Percentiles rank a stretch among this genome's conserved stretches.
These are phyloP conservation scores for Cryptosporidium ubiquitum DNA, from an alignment of 169 alveolate genomes.

Conservation along the genomic window DNA sequence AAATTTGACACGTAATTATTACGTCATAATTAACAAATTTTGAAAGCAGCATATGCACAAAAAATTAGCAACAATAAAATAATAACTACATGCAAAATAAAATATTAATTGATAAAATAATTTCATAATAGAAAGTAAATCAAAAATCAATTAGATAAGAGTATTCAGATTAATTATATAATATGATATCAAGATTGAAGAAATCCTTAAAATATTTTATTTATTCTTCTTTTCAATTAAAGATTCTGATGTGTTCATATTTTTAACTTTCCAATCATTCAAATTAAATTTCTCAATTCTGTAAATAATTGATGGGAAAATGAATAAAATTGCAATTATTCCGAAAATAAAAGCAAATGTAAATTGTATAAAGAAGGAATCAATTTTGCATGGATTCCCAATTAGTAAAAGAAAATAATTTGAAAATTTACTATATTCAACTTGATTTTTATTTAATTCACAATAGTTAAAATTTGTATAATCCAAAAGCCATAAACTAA, in stretches of 20 bases:
- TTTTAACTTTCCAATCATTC: conserved; percentile 40
- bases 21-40: background rate
- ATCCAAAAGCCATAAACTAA: conserved; percentile 77
- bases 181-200: background rate
- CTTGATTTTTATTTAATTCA: background rate
- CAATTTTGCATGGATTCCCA: conserved; percentile 72
- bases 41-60: background rate
- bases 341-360: conserved; percentile 75
- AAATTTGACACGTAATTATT: background rate
- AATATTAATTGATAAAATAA: background rate
- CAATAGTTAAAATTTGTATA: conserved; percentile 76
- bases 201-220: conserved; percentile 20
- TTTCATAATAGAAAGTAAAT: background rate
- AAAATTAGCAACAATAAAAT: conserved; percentile 14
- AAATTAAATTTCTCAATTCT: conserved; percentile 7
- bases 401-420: conserved; percentile 18
- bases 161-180: too few relatives aligned
- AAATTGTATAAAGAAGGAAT: conserved; percentile 78
- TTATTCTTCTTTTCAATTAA: conserved; percentile 54
- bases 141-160: background rate
- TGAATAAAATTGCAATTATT: conserved; percentile 54
- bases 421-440: background rate
- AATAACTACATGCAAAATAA: background rate
- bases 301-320: conserved; percentile 54
- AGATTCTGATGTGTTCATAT: background rate